Conservation (phyloP, 2,329 filamentous ascomycete species). For the Arthrocladium fulminans region DNA sequence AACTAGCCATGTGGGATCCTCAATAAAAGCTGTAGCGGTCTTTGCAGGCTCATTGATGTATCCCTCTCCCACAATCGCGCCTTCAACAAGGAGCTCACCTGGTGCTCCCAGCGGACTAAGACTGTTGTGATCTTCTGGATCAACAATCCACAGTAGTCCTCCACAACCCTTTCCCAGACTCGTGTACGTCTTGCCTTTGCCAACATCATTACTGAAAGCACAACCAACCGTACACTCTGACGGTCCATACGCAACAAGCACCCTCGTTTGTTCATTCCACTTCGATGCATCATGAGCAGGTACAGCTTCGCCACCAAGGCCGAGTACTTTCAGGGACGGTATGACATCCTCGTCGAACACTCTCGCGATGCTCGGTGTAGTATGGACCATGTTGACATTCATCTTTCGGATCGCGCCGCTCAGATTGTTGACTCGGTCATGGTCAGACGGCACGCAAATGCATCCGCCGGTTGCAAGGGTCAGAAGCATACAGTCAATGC, state of each 20-base stretch:
- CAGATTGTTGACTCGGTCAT: constrained; percentile 39
- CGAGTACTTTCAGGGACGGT: constrained; percentile 36
- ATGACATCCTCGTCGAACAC: constrained; percentile 37
- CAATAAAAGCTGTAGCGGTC: constrained; percentile 30
- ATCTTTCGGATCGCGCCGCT: constrained; percentile 43
- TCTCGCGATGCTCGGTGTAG: constrained; percentile 52
- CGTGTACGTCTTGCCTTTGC: constrained; percentile 28
- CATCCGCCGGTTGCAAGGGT: constrained; percentile 36
- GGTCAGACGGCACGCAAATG: constrained; percentile 38
- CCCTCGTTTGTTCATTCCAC: constrained; percentile 28
- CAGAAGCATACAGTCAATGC: constrained; percentile 33
- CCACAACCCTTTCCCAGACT: constrained; percentile 33
- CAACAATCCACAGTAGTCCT: constrained; percentile 33
- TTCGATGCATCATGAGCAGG: constrained; percentile 19
- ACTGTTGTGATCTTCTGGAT: constrained; percentile 30
- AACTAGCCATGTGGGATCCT: constrained; percentile 31
- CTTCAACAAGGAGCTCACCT: constrained; percentile 41
- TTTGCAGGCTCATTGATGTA: constrained; percentile 36
- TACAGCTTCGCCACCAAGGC: constrained; percentile 24
- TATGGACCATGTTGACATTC: constrained; percentile 45
- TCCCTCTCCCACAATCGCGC: constrained; percentile 39
- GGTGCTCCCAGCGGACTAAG: constrained; percentile 39
- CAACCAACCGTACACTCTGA: constrained; percentile 37
- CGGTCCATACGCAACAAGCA: constrained; percentile 39
- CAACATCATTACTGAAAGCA: constrained; percentile 31